phyloP scores from a whole-genome alignment of 2,329 filamentous ascomycete species.

The Colletotrichum tropicale region DNA sequence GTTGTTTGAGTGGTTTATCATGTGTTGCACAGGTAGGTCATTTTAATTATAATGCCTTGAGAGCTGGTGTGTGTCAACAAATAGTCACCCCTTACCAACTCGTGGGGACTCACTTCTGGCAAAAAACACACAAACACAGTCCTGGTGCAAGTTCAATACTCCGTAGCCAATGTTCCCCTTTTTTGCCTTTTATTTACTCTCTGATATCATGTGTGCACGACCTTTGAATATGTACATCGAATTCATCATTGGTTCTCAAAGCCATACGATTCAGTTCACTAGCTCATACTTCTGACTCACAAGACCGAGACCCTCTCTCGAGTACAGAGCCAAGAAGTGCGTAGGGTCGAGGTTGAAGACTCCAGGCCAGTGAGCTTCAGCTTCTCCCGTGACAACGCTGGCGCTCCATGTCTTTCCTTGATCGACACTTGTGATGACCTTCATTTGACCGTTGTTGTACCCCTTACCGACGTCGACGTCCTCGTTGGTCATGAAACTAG shows the following conservation, averaged over 20 bases:
- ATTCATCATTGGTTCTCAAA: not conserved
- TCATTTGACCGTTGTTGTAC: constrained; percentile 25
- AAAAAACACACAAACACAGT: not conserved
- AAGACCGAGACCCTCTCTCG: constrained; percentile 27
- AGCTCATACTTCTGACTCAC: constrained; percentile 25
- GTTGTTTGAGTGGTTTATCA: not conserved
- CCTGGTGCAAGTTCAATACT: not conserved
- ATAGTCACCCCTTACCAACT: not conserved
- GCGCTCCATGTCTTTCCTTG: constrained; percentile 29
- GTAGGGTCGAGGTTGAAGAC: constrained; percentile 25
- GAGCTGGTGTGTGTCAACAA: not conserved
- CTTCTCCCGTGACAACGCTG: constrained; percentile 27
- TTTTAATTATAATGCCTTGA: fast-evolving
- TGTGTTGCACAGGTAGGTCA: not conserved
- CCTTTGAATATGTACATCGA: not conserved
- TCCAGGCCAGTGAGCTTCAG: constrained; percentile 34
- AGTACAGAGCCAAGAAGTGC: constrained; percentile 31
- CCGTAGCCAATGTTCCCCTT: not conserved
- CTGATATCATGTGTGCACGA: not conserved
- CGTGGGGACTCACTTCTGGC: not conserved
- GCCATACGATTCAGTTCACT: not conserved
- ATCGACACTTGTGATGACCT: constrained; percentile 31
- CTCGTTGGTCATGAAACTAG: constrained; percentile 51
- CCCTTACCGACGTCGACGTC: constrained; percentile 32
- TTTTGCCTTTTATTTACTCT: not conserved